Conservation (phyloP, 2,329 filamentous ascomycete species). For the Fusarium dlaminii region DNA sequence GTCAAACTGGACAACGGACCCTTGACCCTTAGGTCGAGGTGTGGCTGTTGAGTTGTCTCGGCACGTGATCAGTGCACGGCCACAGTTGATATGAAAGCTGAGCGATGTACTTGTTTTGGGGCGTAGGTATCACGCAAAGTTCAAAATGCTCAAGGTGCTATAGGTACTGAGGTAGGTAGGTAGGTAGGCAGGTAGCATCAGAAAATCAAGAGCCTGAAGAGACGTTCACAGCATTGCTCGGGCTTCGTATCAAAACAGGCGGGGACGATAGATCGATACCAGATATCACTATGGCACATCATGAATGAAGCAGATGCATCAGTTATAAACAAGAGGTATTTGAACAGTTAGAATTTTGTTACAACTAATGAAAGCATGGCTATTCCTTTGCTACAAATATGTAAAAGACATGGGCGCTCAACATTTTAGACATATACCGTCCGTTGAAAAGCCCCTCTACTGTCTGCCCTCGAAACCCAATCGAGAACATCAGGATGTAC, state of each 20-base stretch:
- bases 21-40: conserved; percentile 4
- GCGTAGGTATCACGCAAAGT: background rate
- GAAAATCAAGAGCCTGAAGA: background rate
- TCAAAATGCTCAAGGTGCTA: background rate
- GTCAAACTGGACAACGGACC: conserved; percentile 37
- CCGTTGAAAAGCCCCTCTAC: conserved; percentile 37
- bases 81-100: background rate
- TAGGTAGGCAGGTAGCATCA: background rate
- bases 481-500: conserved; percentile 44
- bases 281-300: background rate
- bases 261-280: background rate
- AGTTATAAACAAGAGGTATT: background rate
- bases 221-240: background rate
- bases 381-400: conserved; percentile 39
- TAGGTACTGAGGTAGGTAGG: background rate
- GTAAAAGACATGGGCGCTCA: conserved; percentile 35
- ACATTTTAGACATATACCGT: conserved; percentile 31
- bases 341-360: conserved; percentile 42
- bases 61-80: conserved; percentile 39
- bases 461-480: conserved; percentile 38
- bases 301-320: background rate
- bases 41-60: conserved; percentile 19
- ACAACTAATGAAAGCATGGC: conserved; percentile 44
- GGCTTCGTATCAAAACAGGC: background rate
- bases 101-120: background rate